Conservation (phyloP, 345 rosid species). For the Brassica nigra region DNA sequence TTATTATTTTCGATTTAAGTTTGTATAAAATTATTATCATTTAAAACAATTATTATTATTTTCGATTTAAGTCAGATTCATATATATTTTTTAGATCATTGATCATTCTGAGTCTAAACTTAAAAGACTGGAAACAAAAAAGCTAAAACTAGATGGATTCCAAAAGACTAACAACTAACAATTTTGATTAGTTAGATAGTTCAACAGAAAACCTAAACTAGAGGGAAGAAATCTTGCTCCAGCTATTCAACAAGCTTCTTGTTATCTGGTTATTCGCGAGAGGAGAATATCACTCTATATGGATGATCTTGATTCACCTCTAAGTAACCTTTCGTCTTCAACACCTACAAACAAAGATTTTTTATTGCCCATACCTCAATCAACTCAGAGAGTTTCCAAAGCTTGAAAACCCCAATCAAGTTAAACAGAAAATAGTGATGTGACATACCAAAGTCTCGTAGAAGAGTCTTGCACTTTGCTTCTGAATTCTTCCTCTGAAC, state of each 20-base stretch:
- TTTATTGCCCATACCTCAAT: not conserved
- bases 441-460: constrained; percentile 80
- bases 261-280: constrained; percentile 13
- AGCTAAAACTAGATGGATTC: not conserved
- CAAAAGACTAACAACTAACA: not conserved
- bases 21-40: too few relatives aligned
- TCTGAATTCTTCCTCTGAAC: constrained; percentile 56
- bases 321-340: constrained; percentile 61
- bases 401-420: not conserved
- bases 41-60: too few relatives aligned
- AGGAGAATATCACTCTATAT: constrained; percentile 60
- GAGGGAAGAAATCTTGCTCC: not conserved
- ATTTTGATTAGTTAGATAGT: not conserved
- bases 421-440: not conserved
- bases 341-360: constrained; percentile 50
- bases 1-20: too few relatives aligned
- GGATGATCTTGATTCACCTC: constrained; percentile 62
- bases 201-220: not conserved
- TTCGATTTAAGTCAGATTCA: too few relatives aligned
- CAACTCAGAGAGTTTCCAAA: not conserved
- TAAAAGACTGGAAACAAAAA: not conserved
- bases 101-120: too few relatives aligned
- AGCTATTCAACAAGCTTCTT: constrained; percentile 31
- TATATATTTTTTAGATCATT: too few relatives aligned
- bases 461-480: constrained; percentile 70